A percentile compares a stretch with the other conserved stretches of the same genome.
Conservation (phyloP, 495 filamentous ascomycete species). For the Geopyxis carbonaria region DNA sequence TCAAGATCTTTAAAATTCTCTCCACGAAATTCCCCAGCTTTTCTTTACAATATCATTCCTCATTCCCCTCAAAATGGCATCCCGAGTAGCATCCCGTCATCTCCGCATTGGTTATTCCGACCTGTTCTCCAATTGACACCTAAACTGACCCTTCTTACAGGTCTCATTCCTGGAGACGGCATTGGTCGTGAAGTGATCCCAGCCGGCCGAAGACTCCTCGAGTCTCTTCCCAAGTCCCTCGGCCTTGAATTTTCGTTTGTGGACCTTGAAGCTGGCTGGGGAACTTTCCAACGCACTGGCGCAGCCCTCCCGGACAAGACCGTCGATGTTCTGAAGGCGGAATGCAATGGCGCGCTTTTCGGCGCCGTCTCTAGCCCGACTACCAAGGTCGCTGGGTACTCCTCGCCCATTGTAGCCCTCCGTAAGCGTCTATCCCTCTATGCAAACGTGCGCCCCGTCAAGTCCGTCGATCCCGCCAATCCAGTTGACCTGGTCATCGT, state of each 20-base stretch:
- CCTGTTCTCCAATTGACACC: background rate
- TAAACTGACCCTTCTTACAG: conserved; percentile 29
- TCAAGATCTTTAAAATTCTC: too few species aligned
- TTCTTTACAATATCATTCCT: too few species aligned
- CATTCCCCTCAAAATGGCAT: conserved; percentile 20
- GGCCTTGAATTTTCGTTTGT: conserved; percentile 86
- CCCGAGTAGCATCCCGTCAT: conserved; percentile 32
- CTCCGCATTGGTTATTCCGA: conserved; percentile 41
- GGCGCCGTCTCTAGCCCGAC: conserved; percentile 82
- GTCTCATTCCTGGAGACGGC: conserved; percentile 93
- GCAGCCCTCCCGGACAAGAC: conserved; percentile 78
- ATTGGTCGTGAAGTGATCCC: conserved; percentile 98
- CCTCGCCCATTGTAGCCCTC: conserved; percentile 88
- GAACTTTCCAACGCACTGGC: conserved; percentile 78
- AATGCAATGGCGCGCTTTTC: conserved; percentile 92
- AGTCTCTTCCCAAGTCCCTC: conserved; percentile 67
- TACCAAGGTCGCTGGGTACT: conserved; percentile 80
- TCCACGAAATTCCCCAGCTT: conserved; percentile 4
- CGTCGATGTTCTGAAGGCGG: conserved; percentile 61
- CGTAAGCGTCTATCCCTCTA: conserved; percentile 90
- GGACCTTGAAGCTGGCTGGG: conserved; percentile 80
- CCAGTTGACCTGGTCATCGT: conserved; percentile 95
- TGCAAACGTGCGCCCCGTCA: conserved; percentile 94
- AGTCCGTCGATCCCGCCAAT: conserved; percentile 46
- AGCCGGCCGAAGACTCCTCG: conserved; percentile 74